These are phyloP conservation scores for Capronia americana DNA, from an alignment of 2,329 filamentous ascomycete genomes.

Conservation along the genomic window DNA sequence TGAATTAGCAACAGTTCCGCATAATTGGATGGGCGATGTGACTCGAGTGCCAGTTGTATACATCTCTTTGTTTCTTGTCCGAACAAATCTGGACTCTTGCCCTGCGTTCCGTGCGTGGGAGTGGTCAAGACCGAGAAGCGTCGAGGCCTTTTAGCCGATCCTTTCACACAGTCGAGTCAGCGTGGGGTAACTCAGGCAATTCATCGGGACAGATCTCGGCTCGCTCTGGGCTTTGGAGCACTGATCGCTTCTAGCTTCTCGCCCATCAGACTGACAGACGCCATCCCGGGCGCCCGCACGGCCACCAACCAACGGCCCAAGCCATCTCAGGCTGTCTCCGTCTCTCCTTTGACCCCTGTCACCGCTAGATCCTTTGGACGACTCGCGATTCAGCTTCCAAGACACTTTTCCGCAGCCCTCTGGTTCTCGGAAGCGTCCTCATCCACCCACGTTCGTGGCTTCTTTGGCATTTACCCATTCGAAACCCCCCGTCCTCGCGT, in stretches of 20 bases:
- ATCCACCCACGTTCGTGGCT: slow-evolving; percentile 20
- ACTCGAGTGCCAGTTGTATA: not conserved
- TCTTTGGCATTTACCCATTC: slow-evolving; percentile 18
- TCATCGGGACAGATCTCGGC: slow-evolving; percentile 22
- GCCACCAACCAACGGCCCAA: slow-evolving; percentile 12
- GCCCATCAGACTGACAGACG: slow-evolving; percentile 5
- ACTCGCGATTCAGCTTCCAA: slow-evolving; percentile 17
- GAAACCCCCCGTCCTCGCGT: slow-evolving; percentile 3
- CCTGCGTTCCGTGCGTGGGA: slow-evolving; percentile 17
- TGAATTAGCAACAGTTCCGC: slow-evolving; percentile 16
- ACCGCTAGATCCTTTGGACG: slow-evolving; percentile 21
- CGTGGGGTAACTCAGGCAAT: slow-evolving; percentile 19
- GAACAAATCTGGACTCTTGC: slow-evolving; percentile 19
- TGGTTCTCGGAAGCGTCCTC: not conserved
- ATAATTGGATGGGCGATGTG: slow-evolving; percentile 11
- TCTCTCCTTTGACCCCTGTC: slow-evolving; percentile 6
- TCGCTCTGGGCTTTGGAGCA: slow-evolving; percentile 6
- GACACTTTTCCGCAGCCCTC: slow-evolving; percentile 3
- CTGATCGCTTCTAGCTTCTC: not conserved
- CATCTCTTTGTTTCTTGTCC: not conserved
- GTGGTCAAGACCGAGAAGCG: slow-evolving; percentile 10
- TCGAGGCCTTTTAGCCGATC: slow-evolving; percentile 19
- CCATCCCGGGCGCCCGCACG: slow-evolving; percentile 25
- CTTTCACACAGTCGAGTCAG: slow-evolving; percentile 2
- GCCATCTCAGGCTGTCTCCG: slow-evolving; percentile 10